Evolutionary conservation across 257 asterid genomes (phyloP), one percentile per base, ranked within the genome.

Genomic region (Gentiana dahurica): DNA sequence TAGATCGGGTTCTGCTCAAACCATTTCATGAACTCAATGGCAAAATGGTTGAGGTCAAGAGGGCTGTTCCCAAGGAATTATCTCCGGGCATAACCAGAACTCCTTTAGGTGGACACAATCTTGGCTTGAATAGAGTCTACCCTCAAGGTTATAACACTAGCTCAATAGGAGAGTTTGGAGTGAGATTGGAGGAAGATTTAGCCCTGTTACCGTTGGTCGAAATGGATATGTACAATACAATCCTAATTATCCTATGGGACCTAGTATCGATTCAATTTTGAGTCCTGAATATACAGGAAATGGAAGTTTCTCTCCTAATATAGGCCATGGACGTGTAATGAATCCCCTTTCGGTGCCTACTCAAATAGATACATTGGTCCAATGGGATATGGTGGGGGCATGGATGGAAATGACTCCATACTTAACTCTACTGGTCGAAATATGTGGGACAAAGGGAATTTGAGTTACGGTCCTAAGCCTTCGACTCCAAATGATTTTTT

Each of bases 31-130:
- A 84, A 69, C 94, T 81, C 34, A 81, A 82, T 15, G 95, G 95
- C 5, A 87, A 87, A 75, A 80, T 79, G 93, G 96, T 87, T 2
- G 94, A 87, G 77, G 96, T 87, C 35, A 87, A 87, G 57, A 77
- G 86, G 12, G 95, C 95, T 46, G 85, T 86, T 64, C 90, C 93
- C 33, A 78, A 85, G 64, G 97, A 88, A 78, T 67, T 81, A 58
- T 82, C 95, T 47, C 87, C 86, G 0, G 88, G 86, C 24, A 82
- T 90, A 8, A 65, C 75, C 4, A 74, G 94, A 37, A 88, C 74
- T 66, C 89, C 66, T 6, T 39, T 83, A 2, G 65, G 75, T 59
- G 46, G 46, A 5, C 9, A 41, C 46, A 75, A 60, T 78, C 76
- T 69, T 73, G 81, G 86, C 59, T 59, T 78, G 53, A 81, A 55